Percentiles rank a stretch among this genome's conserved stretches.
Conservation (phyloP, 148 eudicot species). For the Heliosperma pusillum region DNA sequence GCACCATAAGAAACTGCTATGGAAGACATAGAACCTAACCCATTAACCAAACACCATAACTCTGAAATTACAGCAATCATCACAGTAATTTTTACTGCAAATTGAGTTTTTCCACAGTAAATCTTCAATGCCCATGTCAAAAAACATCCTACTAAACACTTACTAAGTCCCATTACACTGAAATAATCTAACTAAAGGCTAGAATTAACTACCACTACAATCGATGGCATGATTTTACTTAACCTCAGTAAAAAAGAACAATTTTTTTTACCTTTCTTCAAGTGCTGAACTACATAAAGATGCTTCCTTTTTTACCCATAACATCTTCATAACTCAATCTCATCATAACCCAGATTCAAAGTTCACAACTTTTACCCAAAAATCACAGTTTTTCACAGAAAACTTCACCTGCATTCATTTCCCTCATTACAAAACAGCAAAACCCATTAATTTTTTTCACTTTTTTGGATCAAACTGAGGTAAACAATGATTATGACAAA, state of each 20-base stretch:
- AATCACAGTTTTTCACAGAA: not conserved
- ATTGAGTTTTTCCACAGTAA: slow-evolving; percentile 26
- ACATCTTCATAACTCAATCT: slow-evolving; percentile 2
- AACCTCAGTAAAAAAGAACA: slow-evolving; percentile 20
- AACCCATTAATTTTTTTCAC: slow-evolving; percentile 1
- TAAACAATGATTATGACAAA: not conserved
- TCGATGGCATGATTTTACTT: slow-evolving; percentile 13
- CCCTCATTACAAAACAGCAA: no score
- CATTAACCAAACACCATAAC: slow-evolving; percentile 18
- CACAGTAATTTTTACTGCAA: slow-evolving; percentile 38
- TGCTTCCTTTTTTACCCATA: slow-evolving; percentile 28
- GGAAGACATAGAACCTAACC: slow-evolving; percentile 30
- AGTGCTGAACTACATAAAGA: slow-evolving; percentile 6
- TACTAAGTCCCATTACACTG: slow-evolving; percentile 31
- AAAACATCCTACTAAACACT: slow-evolving; percentile 32
- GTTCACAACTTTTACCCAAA: slow-evolving; percentile 7
- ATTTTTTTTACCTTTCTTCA: not conserved
- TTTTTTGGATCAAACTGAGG: slow-evolving; percentile 18
- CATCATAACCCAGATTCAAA: slow-evolving; percentile 26
- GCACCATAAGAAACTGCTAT: slow-evolving; percentile 87
- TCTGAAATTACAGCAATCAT: slow-evolving; percentile 35
- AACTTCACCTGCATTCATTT: slow-evolving; percentile 18
- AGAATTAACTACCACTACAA: no score
- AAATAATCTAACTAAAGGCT: not conserved
- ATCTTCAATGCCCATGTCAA: slow-evolving; percentile 28